Conservation (phyloP, 768 basidiomycete genomes). For the Leccinellum rugosiceps region DNA sequence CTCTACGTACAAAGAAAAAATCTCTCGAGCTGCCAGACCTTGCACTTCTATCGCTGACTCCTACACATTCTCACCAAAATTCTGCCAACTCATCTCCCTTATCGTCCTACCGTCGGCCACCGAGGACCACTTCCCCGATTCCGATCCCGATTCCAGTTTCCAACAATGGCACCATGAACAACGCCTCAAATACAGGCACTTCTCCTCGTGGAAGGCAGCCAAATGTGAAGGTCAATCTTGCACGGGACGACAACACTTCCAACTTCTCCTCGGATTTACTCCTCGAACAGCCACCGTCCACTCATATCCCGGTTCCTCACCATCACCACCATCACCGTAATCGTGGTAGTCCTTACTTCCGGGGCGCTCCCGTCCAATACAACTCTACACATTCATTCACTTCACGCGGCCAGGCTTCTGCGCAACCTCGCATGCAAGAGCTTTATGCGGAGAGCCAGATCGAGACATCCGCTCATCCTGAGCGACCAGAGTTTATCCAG, state of each 20-base stretch:
- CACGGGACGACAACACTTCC: conserved; percentile 26
- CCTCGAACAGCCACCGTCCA: conserved; percentile 41
- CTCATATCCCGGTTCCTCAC: conserved; percentile 39
- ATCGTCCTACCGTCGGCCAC: conserved; percentile 38
- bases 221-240: conserved; percentile 28
- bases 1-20: conserved; percentile 64
- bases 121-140: conserved; percentile 45
- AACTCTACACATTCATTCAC: conserved; percentile 44
- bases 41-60: conserved; percentile 46
- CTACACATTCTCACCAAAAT: conserved; percentile 34
- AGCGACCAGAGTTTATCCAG: conserved; percentile 42
- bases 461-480: conserved; percentile 27
- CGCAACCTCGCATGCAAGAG: conserved; percentile 44
- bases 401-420: conserved; percentile 31
- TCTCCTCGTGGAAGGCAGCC: conserved; percentile 34
- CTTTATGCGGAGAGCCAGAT: conserved; percentile 38
- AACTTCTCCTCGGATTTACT: conserved; percentile 39
- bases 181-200: conserved; percentile 34
- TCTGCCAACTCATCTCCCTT: conserved; percentile 41
- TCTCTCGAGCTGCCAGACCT: conserved; percentile 78
- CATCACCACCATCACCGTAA: conserved; percentile 30
- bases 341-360: conserved; percentile 34
- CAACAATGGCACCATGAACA: conserved; percentile 37
- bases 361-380: conserved; percentile 36
- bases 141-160: conserved; percentile 43